These are phyloP conservation scores for Phytophthora crassamura DNA, from an alignment of 352 stramenopile species.

Conservation along the genomic window DNA sequence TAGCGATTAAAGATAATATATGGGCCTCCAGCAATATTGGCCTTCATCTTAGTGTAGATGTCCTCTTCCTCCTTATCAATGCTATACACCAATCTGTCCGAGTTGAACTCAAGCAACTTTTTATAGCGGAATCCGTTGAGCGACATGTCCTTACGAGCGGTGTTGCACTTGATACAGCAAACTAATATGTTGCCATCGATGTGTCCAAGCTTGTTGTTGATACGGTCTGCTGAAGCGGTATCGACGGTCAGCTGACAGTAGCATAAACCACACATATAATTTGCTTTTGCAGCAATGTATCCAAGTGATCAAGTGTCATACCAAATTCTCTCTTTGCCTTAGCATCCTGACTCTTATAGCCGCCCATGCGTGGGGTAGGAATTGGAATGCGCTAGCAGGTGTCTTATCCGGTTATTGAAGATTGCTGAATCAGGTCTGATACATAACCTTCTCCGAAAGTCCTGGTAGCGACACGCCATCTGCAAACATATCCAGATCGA, in stretches of 20 bases:
- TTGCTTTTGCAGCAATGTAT: background rate
- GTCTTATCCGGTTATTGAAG: slow-evolving; percentile 6
- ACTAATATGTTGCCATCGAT: background rate
- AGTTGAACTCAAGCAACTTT: background rate
- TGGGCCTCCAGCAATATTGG: no score
- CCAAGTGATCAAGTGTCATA: background rate
- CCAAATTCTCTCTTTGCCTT: background rate
- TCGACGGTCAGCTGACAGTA: background rate
- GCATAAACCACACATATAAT: background rate
- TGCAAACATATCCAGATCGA: slow-evolving; percentile 38
- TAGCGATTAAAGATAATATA: no score
- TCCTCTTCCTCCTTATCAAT: no score
- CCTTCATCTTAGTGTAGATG: no score
- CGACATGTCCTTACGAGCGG: background rate
- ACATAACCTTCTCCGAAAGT: slow-evolving; percentile 36
- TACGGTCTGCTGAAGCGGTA: background rate
- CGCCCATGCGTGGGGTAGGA: background rate
- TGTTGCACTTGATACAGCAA: background rate
- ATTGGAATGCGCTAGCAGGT: slow-evolving; percentile 3
- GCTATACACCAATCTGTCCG: no score
- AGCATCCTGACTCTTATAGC: background rate
- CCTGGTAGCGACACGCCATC: slow-evolving; percentile 31
- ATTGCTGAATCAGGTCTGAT: slow-evolving; percentile 24
- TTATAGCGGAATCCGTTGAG: background rate
- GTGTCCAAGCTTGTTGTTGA: background rate